A percentile compares a stretch with the other conserved stretches of the same genome.
Conservation (phyloP, 768 basidiomycete species). For the Clitopilus passeckerianus region DNA sequence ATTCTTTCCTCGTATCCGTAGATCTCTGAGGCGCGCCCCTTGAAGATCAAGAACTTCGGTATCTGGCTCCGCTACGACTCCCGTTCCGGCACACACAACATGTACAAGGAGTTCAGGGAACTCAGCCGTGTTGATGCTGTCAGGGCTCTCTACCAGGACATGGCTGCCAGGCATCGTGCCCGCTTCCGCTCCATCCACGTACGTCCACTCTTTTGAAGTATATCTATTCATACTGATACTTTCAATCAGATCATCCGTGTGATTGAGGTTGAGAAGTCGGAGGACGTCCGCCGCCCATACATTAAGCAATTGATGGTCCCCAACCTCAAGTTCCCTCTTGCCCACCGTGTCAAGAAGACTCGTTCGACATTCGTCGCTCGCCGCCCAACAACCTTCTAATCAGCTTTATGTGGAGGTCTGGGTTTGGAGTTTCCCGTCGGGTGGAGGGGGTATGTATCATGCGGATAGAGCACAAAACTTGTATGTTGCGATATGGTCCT, state of each 20-base stretch:
- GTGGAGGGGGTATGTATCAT: not conserved
- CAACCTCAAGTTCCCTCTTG: conserved; percentile 94
- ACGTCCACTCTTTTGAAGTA: conserved; percentile 18
- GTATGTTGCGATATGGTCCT: not conserved
- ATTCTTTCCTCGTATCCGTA: conserved; percentile 34
- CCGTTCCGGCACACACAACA: conserved; percentile 99
- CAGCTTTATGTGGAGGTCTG: not conserved
- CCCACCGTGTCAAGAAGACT: conserved; percentile 78
- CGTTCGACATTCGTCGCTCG: conserved; percentile 78
- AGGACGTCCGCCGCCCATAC: conserved; percentile 92
- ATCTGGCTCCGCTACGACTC: conserved; percentile 99
- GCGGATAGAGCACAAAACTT: not conserved
- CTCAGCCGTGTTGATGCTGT: conserved; percentile 93
- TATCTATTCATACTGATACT: not conserved
- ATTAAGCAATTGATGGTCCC: conserved; percentile 94
- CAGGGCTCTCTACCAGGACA: conserved; percentile 97
- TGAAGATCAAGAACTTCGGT: conserved; percentile 99
- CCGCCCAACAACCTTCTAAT: conserved; percentile 71
- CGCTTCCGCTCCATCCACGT: conserved; percentile 99
- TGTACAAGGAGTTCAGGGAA: conserved; percentile 99
- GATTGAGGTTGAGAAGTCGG: conserved; percentile 89
- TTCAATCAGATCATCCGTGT: conserved; percentile 87
- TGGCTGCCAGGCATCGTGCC: conserved; percentile 98
- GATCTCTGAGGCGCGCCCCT: conserved; percentile 97
- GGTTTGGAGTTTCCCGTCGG: conserved; percentile 1